Conservation (phyloP, 352 stramenopile species). For the Pythium aristosporum region DNA sequence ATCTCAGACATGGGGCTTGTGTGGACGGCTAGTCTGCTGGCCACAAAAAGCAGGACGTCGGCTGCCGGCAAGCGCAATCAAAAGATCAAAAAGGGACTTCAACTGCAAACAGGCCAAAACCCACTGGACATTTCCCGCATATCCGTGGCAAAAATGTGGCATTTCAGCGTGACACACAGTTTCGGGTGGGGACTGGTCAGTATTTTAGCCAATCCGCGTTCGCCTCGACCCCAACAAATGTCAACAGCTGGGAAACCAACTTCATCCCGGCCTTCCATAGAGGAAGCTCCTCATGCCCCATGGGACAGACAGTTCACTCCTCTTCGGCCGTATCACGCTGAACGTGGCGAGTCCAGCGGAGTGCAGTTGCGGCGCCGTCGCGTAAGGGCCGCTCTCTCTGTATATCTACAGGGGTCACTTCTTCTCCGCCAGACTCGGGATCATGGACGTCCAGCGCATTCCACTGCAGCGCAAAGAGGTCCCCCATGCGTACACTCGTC, state of each 20-base stretch:
- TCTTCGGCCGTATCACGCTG: not conserved
- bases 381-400: not conserved
- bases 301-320: not conserved
- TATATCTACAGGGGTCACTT: not conserved
- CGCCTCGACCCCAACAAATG: not conserved
- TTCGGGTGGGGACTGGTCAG: not conserved
- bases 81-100: not conserved
- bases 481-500: constrained; percentile 6
- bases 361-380: too few relatives aligned
- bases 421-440: not conserved
- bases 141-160: too few relatives aligned
- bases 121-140: not conserved
- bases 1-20: too few relatives aligned
- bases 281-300: not conserved
- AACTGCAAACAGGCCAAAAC: not conserved
- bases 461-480: constrained; percentile 13
- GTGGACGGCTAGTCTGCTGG: too few relatives aligned
- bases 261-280: not conserved
- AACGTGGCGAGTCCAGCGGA: too few relatives aligned
- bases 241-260: not conserved
- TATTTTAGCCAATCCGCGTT: not conserved
- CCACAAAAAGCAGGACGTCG: not conserved
- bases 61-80: not conserved
- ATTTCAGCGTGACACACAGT: not conserved
- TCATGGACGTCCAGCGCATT: constrained; percentile 3